These are phyloP conservation scores for Neurospora pannonica DNA, from an alignment of 495 filamentous ascomycete genomes.

Conservation along the genomic window DNA sequence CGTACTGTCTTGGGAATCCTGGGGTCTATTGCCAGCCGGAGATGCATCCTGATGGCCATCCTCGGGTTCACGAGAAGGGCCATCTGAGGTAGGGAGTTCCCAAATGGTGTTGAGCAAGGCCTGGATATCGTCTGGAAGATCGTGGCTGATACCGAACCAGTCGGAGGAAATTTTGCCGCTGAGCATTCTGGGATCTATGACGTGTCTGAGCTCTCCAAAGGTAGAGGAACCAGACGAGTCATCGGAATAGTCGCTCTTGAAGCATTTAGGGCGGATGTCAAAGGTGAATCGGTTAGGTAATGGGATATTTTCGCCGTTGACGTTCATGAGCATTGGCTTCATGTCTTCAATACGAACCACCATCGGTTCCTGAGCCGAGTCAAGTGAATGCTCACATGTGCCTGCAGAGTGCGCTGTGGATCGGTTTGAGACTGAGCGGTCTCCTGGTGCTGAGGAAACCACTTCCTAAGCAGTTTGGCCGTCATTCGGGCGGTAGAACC, in stretches of 20 bases:
- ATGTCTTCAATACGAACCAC: conserved; percentile 10
- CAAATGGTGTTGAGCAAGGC: background rate
- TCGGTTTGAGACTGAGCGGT: background rate
- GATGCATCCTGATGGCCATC: background rate
- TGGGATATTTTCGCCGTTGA: conserved; percentile 14
- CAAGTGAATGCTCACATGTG: background rate
- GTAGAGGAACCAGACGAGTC: background rate
- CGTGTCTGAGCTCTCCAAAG: conserved; percentile 8
- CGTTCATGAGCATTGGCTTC: conserved; percentile 12
- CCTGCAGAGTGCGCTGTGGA: background rate
- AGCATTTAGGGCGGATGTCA: conserved; percentile 9
- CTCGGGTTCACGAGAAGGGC: background rate
- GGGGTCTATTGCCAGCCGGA: background rate
- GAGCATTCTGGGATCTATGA: background rate
- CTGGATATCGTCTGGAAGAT: conserved; percentile 3
- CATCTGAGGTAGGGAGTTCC: background rate
- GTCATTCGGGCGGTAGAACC: conserved; percentile 7
- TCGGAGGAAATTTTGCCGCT: background rate
- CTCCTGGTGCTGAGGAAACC: conserved; percentile 11
- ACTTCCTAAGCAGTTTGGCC: conserved; percentile 13
- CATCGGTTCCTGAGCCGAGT: conserved; percentile 1
- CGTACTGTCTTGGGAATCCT: background rate
- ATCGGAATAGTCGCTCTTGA: background rate
- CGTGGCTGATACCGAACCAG: background rate
- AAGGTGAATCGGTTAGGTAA: conserved; percentile 18